Base-by-base conservation (phyloP, 768 basidiomycete genomes). In the Agaricus subrufescens region DNA sequence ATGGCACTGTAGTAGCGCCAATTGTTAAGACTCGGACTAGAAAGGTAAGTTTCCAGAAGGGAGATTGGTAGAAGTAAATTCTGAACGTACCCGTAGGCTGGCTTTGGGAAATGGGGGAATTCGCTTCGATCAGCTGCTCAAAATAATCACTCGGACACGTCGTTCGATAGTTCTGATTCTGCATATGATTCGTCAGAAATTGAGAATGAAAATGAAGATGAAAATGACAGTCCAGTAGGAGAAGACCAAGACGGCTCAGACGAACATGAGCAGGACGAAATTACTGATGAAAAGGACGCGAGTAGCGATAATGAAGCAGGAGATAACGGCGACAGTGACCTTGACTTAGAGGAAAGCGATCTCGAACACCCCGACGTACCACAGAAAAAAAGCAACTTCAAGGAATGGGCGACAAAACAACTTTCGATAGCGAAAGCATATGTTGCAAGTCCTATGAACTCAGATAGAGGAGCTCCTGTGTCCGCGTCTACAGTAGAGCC, bases 361-460 rank as follows among this genome's bases (percentile, higher is more conserved):
- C 44, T 52, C 4, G 62, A 64, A 34, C 66, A 66, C 10, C 59
- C 61, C n/a, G 57, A 66, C 51, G 57, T 39, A 60, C 67, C 4
- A 62, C 66, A 12, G 49, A 76, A 71, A 62, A 83, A 76, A 58
- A 63, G 73, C 3, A 80, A 82, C 6, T 98, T 97, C 80, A 97
- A 97, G 67, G 77, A 85, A 40, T 97, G 95, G 95, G 95, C 94
- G 0, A 66, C 85, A 58, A 81, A 87, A 53, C 94, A 97, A 65
- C 77, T 91, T 50, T 84, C 75, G 50, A 59, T 68, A 34, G 72
- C 75, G 11, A 81, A 77, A 63, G 73, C 75, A 4, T 71, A 73
- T 53, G 63, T 61, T 52, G 31, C 56, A 57, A 52, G 59, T 19
- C 27, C 65, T 12, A 56, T 62, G 27, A 25, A 29, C 31, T 42